Conservation (phyloP, 495 filamentous ascomycete species). For the Hypoxylon crocopeplum region DNA sequence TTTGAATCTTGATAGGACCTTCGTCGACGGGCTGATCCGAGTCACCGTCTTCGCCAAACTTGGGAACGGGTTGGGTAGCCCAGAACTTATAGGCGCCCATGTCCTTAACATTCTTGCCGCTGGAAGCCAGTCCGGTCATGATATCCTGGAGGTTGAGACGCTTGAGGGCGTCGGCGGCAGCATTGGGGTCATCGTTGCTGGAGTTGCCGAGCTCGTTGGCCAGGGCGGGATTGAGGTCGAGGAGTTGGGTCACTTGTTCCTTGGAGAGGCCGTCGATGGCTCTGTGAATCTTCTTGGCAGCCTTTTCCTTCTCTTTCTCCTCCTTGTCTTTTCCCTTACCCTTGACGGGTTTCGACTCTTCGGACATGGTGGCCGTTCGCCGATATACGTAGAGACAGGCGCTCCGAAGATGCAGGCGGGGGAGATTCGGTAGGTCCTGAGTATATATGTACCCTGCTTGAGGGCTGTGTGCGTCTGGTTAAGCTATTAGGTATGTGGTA, state of each 20-base stretch:
- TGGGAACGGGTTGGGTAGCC: conserved; percentile 93
- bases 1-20: conserved; percentile 66
- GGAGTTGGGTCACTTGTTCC: conserved; percentile 59
- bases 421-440: no score
- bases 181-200: conserved; percentile 35
- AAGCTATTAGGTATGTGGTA: no score
- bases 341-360: conserved; percentile 57
- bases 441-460: no score
- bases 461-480: no score
- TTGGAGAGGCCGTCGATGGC: conserved; percentile 53
- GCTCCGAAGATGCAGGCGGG: no score
- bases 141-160: conserved; percentile 78
- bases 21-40: conserved; percentile 50
- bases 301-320: conserved; percentile 58
- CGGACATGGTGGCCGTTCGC: conserved; percentile 49
- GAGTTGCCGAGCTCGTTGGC: conserved; percentile 57
- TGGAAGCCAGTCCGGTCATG: conserved; percentile 76
- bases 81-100: conserved; percentile 98
- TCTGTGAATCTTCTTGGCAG: conserved; percentile 48
- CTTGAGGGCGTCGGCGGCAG: conserved; percentile 67
- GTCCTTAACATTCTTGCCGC: conserved; percentile 89
- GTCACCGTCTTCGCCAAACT: conserved; percentile 66
- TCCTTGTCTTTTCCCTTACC: conserved; percentile 56
- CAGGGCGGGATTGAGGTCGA: conserved; percentile 67
- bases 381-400: not conserved